phyloP scores from a whole-genome alignment of 148 eudicot species.

The Rhododendron griersonianum region DNA sequence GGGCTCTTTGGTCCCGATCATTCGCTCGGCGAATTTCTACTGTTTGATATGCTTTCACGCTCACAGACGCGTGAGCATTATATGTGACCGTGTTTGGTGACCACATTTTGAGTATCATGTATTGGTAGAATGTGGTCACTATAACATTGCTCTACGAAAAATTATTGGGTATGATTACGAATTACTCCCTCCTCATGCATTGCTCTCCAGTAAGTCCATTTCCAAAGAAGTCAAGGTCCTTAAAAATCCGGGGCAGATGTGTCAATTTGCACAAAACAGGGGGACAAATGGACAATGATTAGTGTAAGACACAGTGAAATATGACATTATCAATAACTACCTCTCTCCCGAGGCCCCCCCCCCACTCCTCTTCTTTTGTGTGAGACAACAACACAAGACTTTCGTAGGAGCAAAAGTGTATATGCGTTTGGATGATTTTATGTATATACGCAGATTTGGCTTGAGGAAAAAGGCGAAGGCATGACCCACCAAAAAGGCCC shows the following conservation, averaged over 20 bases:
- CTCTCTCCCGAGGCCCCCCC: too few relatives aligned
- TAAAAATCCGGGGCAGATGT: background rate
- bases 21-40: too few relatives aligned
- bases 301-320: slow-evolving; percentile 14
- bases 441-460: background rate
- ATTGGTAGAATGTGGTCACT: too few relatives aligned
- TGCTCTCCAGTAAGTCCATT: background rate
- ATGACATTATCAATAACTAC: slow-evolving; percentile 14
- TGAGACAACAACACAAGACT: background rate
- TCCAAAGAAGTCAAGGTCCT: background rate
- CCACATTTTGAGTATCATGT: too few relatives aligned
- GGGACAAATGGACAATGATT: slow-evolving; percentile 6
- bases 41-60: too few relatives aligned
- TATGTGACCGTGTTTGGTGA: too few relatives aligned
- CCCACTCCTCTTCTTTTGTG: background rate
- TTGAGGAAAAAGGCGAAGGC: slow-evolving; percentile 7
- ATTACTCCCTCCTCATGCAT: too few relatives aligned
- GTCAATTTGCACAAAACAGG: background rate
- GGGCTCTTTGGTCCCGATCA: too few relatives aligned
- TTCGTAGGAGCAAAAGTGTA: background rate
- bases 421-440: background rate
- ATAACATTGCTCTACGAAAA: too few relatives aligned
- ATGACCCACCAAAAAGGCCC: slow-evolving; percentile 46
- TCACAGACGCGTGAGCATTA: too few relatives aligned
- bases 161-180: background rate